Percentiles rank a stretch among this genome's conserved stretches.
phyloP scores from a whole-genome alignment of 2,329 filamentous ascomycete species.

The Ascocoryne sarcoides region DNA sequence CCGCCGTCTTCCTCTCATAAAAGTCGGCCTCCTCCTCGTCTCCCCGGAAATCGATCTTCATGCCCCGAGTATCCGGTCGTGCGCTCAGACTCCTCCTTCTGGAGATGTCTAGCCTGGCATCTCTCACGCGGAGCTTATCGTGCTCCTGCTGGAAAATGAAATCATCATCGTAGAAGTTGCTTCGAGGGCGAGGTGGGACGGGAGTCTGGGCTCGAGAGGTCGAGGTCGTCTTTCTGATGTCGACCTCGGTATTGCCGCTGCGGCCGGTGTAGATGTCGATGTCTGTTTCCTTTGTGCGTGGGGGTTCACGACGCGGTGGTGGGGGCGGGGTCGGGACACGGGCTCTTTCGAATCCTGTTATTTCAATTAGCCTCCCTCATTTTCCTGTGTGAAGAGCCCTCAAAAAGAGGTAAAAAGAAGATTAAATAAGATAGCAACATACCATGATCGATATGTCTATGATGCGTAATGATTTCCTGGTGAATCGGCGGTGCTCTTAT shows the following conservation, averaged over 20 bases:
- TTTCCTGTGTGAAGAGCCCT: conserved; percentile 7
- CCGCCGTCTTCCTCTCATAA: conserved; percentile 59
- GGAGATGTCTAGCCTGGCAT: conserved; percentile 20
- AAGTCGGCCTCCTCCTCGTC: conserved; percentile 46
- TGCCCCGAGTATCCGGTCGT: conserved; percentile 10
- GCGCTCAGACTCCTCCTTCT: conserved; percentile 23
- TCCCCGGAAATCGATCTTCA: conserved; percentile 18
- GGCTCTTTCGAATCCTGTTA: conserved; percentile 24
- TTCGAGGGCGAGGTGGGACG: conserved; percentile 24
- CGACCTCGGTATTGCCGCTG: conserved; percentile 44
- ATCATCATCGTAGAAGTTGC: conserved; percentile 53
- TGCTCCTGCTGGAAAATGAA: conserved; percentile 47
- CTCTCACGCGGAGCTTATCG: conserved; percentile 30
- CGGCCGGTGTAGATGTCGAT: conserved; percentile 52
- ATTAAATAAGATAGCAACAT: conserved; percentile 26
- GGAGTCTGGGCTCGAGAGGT: conserved; percentile 14
- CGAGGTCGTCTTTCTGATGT: conserved; percentile 33
- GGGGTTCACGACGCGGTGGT: conserved; percentile 22
- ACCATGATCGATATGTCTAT: conserved; percentile 82
- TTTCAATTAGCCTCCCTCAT: background rate
- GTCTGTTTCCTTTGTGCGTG: conserved; percentile 39
- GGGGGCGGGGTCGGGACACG: conserved; percentile 21
- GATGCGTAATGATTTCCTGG: conserved; percentile 75
- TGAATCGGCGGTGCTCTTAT: conserved; percentile 74
- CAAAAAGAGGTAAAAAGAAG: background rate